These are phyloP conservation scores for Prunus mira DNA, from an alignment of 306 rosid genomes.

Conservation along the genomic window DNA sequence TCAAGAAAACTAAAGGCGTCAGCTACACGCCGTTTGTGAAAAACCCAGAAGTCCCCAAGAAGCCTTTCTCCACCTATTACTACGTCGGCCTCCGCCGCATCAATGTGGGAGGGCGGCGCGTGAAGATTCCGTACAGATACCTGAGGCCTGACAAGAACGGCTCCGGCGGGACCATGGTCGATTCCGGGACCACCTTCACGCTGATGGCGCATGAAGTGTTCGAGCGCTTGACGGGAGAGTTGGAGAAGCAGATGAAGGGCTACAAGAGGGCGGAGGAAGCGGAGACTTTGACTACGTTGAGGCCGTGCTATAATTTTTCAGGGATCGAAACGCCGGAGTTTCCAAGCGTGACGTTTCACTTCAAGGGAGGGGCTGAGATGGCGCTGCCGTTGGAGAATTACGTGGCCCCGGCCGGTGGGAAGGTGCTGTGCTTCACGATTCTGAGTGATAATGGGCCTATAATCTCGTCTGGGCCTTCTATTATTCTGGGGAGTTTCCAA, in stretches of 20 bases:
- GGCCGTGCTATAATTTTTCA: slow-evolving; percentile 53
- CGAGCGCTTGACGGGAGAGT: slow-evolving; percentile 36
- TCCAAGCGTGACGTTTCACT: slow-evolving; percentile 53
- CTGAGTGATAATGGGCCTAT: slow-evolving; percentile 29
- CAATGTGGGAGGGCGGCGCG: slow-evolving; percentile 7
- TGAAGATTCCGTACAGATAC: slow-evolving; percentile 43
- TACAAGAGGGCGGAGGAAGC: slow-evolving; percentile 43
- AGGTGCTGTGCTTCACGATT: slow-evolving; percentile 48
- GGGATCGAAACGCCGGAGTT: slow-evolving; percentile 23
- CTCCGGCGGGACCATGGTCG: slow-evolving; percentile 69
- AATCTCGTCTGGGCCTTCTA: slow-evolving; percentile 46
- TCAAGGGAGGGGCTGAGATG: slow-evolving; percentile 78
- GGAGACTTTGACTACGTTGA: slow-evolving; percentile 50
- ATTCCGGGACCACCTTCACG: slow-evolving; percentile 75
- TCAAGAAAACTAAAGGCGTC: slow-evolving; percentile 26
- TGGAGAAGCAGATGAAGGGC: slow-evolving; percentile 52
- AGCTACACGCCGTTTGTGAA: not conserved
- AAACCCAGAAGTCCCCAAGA: not conserved
- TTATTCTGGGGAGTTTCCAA: slow-evolving; percentile 70
- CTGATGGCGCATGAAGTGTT: slow-evolving; percentile 50
- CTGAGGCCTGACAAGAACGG: slow-evolving; percentile 48
- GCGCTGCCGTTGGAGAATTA: slow-evolving; percentile 48
- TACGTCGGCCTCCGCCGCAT: not conserved
- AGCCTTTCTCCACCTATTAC: too few relatives aligned
- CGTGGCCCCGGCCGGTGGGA: slow-evolving; percentile 21